Base-by-base conservation (phyloP, 2,329 filamentous ascomycete genomes). In the Elsinoe fawcettii region DNA sequence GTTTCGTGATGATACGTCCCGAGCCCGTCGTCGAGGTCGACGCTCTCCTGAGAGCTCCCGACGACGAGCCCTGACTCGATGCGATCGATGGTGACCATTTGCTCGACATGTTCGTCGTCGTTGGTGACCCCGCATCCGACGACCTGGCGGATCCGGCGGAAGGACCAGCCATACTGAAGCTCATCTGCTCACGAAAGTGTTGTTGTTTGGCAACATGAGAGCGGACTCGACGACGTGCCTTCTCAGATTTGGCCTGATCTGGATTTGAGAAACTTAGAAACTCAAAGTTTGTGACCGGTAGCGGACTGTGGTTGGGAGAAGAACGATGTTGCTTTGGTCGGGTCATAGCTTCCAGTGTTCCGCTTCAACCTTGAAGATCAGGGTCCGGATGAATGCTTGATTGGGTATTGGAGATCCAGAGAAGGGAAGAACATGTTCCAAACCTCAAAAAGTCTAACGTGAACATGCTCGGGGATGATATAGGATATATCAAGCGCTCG, bases 201-300 rank as follows among this genome's bases (percentile, higher is more conserved):
- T 67, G 65, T 58, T 66, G 65, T 39, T 60, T 61, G 7, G 65
- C 66, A 51, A 67, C 68, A 64, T 70, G 68, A 43, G 67, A 69
- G 36, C 68, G 66, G 49, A 70, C 67, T 22, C 64, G 64, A 22
- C 66, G 62, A 18, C 68, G 65, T 5, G 65, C 60, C 60, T 61
- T 44, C 55, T 64, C 41, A 27, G 20, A 20, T 20, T 46, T 46
- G 1, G 22, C 41, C 22, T 46, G 41, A 8, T 46, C 41, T 9
- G 20, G 41, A 46, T 46, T 22, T 9, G 20, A 22, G 41, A 46
- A 46, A 25, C 41, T 46, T 9, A 46, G 22, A 20, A 46, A 46
- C n/a, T 46, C 41, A 25, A 46, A 46, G 41, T 46, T 46, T 46
- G 41, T 46, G 20, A 46, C 41, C 5, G 41, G 41, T 23, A 18